These are phyloP conservation scores for Suhomyces faveliae DNA, from an alignment of 805 yeast species.

Conservation along the genomic window DNA sequence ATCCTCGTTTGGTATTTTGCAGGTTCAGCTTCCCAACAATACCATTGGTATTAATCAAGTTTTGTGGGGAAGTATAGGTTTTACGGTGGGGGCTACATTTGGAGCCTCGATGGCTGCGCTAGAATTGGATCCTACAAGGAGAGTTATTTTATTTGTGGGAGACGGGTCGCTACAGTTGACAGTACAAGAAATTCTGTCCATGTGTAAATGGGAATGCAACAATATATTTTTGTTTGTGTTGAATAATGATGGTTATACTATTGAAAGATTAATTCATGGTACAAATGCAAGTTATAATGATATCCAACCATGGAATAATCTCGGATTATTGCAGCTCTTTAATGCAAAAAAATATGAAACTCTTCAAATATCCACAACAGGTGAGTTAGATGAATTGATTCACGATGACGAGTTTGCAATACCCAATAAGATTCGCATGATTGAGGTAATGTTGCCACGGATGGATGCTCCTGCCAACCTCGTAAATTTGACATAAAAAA, in stretches of 20 bases:
- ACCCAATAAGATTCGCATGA: slow-evolving; percentile 17
- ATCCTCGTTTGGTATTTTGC: slow-evolving; percentile 35
- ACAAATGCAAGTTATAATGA: slow-evolving; percentile 18
- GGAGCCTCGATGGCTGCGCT: slow-evolving; percentile 37
- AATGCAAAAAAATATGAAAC: slow-evolving; percentile 18
- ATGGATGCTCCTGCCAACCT: slow-evolving; percentile 22
- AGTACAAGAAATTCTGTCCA: slow-evolving; percentile 23
- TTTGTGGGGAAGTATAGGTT: slow-evolving; percentile 38
- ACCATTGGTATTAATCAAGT: slow-evolving; percentile 34
- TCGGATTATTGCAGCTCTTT: slow-evolving; percentile 15
- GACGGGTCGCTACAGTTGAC: slow-evolving; percentile 25
- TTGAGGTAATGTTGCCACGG: slow-evolving; percentile 19
- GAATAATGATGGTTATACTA: slow-evolving; percentile 24
- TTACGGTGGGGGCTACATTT: slow-evolving; percentile 32
- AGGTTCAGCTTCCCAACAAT: slow-evolving; percentile 29
- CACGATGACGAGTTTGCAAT: slow-evolving; percentile 13
- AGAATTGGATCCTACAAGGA: slow-evolving; percentile 25
- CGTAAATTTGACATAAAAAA: slow-evolving; percentile 6
- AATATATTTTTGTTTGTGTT: slow-evolving; percentile 18
- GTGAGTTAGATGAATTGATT: slow-evolving; percentile 17
- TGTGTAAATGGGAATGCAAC: slow-evolving; percentile 14
- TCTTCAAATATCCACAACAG: slow-evolving; percentile 12
- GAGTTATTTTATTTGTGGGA: slow-evolving; percentile 22
- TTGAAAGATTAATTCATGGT: slow-evolving; percentile 23
- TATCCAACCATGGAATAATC: slow-evolving; percentile 22